Evolutionary conservation across 306 rosid species (phyloP).

Genomic region (Sechiopsis laciniata): DNA sequence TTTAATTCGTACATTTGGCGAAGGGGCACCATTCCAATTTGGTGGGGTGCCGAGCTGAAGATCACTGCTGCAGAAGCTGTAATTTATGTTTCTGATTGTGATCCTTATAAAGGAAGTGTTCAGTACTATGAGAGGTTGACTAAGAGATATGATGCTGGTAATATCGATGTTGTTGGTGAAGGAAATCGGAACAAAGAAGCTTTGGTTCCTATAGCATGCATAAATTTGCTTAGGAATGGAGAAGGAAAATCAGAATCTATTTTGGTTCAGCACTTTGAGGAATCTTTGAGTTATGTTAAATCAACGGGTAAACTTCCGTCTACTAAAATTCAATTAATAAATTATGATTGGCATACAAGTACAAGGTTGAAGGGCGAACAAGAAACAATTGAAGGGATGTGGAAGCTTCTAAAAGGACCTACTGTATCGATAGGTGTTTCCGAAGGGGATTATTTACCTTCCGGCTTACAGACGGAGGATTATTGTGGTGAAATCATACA

Average conservation of each 20-base stretch:
- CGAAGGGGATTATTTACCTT: constrained; percentile 95
- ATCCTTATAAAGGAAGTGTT: constrained; percentile 83
- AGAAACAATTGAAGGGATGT: constrained; percentile 83
- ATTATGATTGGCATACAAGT: constrained; percentile 97
- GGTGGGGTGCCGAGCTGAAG: constrained; percentile 99
- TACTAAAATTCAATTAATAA: constrained; percentile 66
- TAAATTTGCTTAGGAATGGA: constrained; percentile 84
- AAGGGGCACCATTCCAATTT: constrained; percentile 96
- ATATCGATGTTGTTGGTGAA: constrained; percentile 40
- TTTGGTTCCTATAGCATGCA: constrained; percentile 76
- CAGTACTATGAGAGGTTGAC: constrained; percentile 81
- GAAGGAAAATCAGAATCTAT: constrained; percentile 92
- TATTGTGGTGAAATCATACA: constrained; percentile 80
- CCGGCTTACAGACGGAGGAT: constrained; percentile 63
- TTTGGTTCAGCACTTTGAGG: constrained; percentile 87
- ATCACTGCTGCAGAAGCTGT: constrained; percentile 97
- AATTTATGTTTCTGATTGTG: constrained; percentile 77
- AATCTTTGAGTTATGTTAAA: constrained; percentile 68
- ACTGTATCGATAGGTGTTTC: constrained; percentile 67
- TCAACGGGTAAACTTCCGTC: constrained; percentile 66
- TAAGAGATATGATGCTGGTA: constrained; percentile 78
- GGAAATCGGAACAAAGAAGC: constrained; percentile 54
- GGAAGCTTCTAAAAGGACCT: constrained; percentile 81
- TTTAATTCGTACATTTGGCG: constrained; percentile 86
- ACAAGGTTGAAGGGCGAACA: constrained; percentile 81